phyloP scores from a whole-genome alignment of 768 basidiomycete genomes.

The Russula lepida region DNA sequence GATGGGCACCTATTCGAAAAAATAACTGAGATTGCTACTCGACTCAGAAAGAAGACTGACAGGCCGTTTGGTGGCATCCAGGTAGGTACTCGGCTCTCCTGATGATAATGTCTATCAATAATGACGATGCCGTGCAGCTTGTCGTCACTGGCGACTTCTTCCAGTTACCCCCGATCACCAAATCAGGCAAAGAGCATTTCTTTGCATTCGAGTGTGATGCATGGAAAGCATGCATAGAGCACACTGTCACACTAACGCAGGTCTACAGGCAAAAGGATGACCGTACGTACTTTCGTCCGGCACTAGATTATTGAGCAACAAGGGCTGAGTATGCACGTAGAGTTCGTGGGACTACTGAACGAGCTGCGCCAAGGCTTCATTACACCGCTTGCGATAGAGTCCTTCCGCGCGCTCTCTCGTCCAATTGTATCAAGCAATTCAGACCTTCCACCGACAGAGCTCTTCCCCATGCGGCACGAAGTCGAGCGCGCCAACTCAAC shows the following conservation, averaged over 20 bases:
- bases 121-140: constrained; percentile 29
- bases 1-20: constrained; percentile 56
- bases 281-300: constrained; percentile 33
- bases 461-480: constrained; percentile 60
- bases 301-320: neutral
- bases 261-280: constrained; percentile 73
- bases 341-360: constrained; percentile 67
- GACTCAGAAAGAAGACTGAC: constrained; percentile 40
- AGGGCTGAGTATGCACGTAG: constrained; percentile 28
- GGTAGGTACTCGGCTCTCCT: constrained; percentile 28
- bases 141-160: constrained; percentile 62
- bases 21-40: constrained; percentile 42
- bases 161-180: constrained; percentile 52
- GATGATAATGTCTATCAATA: constrained; percentile 27
- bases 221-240: constrained; percentile 50
- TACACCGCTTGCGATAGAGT: constrained; percentile 35
- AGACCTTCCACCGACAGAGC: constrained; percentile 38
- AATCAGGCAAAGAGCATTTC: constrained; percentile 34
- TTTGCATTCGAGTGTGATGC: constrained; percentile 60
- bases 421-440: constrained; percentile 24
- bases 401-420: constrained; percentile 42
- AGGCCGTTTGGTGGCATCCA: constrained; percentile 63
- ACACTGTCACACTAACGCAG: constrained; percentile 56
- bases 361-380: constrained; percentile 60
- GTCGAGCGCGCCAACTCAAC: constrained; percentile 56